These are phyloP conservation scores for Beauveria rudraprayagi DNA, from an alignment of 2,329 filamentous ascomycete genomes.

Conservation along the genomic window DNA sequence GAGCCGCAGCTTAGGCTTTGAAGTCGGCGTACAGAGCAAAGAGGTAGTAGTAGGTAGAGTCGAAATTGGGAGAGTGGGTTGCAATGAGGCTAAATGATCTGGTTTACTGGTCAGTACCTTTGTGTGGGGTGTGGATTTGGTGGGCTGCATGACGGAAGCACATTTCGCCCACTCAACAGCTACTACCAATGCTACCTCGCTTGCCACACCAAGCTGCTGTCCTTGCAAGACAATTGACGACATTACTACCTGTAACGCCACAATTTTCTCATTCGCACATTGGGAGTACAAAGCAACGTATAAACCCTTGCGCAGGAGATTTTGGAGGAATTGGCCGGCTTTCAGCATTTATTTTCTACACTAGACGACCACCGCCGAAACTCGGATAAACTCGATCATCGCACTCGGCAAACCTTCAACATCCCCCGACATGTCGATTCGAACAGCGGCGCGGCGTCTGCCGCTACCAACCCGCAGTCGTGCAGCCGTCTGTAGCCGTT, in stretches of 20 bases:
- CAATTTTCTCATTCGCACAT: not conserved
- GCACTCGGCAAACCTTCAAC: not conserved
- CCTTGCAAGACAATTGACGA: not conserved
- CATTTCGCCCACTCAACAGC: not conserved
- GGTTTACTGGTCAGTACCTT: not conserved
- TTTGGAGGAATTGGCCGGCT: not conserved
- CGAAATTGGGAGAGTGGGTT: not conserved
- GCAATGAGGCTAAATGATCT: not conserved
- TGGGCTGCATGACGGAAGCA: constrained; percentile 7
- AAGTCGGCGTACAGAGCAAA: not conserved
- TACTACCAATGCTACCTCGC: not conserved
- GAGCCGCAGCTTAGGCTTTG: not conserved
- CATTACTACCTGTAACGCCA: too few relatives aligned
- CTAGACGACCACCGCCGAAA: not conserved
- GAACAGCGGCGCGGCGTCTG: not conserved
- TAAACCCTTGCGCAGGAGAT: too few relatives aligned
- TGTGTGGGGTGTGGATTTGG: constrained; percentile 7
- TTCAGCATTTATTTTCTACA: not conserved
- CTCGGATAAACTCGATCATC: not conserved
- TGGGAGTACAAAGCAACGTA: not conserved
- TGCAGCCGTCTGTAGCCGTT: constrained; percentile 23
- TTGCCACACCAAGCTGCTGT: not conserved
- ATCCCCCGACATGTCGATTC: not conserved
- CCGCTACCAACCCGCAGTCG: not conserved
- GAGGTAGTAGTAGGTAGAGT: not conserved